Base-by-base conservation (phyloP, 2,329 filamentous ascomycete species). In the Fusarium camptoceras region DNA sequence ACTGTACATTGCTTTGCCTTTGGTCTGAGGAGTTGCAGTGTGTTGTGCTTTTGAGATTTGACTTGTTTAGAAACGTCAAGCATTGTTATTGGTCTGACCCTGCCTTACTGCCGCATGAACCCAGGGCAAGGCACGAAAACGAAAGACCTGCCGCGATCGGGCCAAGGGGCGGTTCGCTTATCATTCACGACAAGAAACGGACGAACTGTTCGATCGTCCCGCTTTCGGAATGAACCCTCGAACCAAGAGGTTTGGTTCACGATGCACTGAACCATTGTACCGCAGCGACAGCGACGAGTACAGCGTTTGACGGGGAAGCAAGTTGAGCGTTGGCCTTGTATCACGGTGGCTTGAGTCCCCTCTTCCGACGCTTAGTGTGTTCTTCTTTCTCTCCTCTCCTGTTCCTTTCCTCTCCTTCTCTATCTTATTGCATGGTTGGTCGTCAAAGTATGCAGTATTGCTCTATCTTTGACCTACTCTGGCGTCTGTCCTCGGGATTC, bases 311-410 rank as follows among this genome's bases (percentile, higher is more conserved):
- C 54, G 68, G 51, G 68, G 64, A 70, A 63, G 68, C 51, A 50
- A 25, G 51, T 70, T 55, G 70, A 68, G 66, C 69, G 62, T 72
- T 72, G 68, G 44, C 46, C 57, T 53, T 64, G 69, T 73, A 54
- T 20, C 34, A 67, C 64, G 4, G 44, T 66, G 66, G 66, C 55
- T 60, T 46, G 47, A 64, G 43, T 34, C 49, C 30, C 43, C 28
- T 53, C 50, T 67, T 54, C 34, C 37, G 53, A 43, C 28, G 39
- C 22, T 65, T 30, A 37, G 20, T 53, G 25, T 61, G 49, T 16
- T 55, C 18, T 47, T 27, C 16, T n/a, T 30, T 31, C 28, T 27
- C 11, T 39, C 6, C 22, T n/a, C 27, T 27, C 31, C 20, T n/a
- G 15, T 44, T n/a, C 12, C 22, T 15, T 8, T 25, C 47, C 47